Conservation (phyloP, 495 filamentous ascomycete species). For the Lasiosphaeriaceae sp. region DNA sequence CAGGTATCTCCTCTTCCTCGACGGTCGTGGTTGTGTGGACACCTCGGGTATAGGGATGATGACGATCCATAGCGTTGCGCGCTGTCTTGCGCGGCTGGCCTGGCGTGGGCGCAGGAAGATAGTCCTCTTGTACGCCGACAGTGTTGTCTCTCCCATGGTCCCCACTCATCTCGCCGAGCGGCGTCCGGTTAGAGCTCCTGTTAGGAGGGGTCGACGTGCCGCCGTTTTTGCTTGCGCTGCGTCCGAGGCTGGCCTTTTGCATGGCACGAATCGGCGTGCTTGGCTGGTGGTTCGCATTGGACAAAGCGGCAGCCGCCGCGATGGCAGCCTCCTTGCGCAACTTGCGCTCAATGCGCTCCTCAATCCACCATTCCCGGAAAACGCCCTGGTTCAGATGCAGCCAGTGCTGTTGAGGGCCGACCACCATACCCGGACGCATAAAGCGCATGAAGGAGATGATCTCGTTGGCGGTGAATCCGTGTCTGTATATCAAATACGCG, state of each 20-base stretch:
- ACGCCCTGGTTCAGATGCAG: conserved; percentile 92
- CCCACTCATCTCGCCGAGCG: conserved; percentile 83
- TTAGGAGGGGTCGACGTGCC: conserved; percentile 76
- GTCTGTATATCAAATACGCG: conserved; percentile 93
- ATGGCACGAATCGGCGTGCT: conserved; percentile 77
- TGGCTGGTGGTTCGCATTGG: conserved; percentile 41
- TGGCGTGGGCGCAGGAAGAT: conserved; percentile 90
- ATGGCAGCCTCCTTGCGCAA: conserved; percentile 49
- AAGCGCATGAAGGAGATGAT: conserved; percentile 99
- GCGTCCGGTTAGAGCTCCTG: conserved; percentile 68
- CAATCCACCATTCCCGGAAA: conserved; percentile 98
- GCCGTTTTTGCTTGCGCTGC: conserved; percentile 48
- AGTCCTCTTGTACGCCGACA: conserved; percentile 64
- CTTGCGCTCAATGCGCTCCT: conserved; percentile 71
- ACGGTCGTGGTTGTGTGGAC: conserved; percentile 34
- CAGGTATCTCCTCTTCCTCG: conserved; percentile 40
- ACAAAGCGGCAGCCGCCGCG: conserved; percentile 35
- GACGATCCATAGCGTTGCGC: conserved; percentile 38
- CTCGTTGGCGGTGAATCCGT: conserved; percentile 98
- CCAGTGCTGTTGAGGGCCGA: conserved; percentile 99
- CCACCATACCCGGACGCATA: conserved; percentile 99
- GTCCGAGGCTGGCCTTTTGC: conserved; percentile 44
- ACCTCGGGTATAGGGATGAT: conserved; percentile 49
- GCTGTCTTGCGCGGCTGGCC: conserved; percentile 91
- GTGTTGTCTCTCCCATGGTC: conserved; percentile 57